Conservation (phyloP, 331 rosid genomes). For the Malus hybrid region DNA sequence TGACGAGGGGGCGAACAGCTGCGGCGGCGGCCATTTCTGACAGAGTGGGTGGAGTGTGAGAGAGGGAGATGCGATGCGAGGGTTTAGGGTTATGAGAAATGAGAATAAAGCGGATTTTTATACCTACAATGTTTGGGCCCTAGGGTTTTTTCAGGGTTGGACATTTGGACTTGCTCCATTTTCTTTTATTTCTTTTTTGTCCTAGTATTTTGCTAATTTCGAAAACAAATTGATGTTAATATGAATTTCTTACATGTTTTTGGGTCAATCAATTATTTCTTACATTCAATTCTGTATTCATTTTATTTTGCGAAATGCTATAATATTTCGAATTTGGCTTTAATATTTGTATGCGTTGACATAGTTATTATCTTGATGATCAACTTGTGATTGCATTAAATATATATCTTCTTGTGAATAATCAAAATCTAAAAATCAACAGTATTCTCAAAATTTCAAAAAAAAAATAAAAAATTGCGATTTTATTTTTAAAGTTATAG, state of each 20-base stretch:
- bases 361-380: too few relatives aligned
- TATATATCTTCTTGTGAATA: too few relatives aligned
- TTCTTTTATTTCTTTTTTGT: neutral
- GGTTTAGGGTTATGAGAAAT: slow-evolving; percentile 25
- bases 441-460: too few relatives aligned
- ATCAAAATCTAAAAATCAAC: too few relatives aligned
- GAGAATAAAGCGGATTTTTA: neutral
- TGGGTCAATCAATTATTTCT: neutral
- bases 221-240: neutral
- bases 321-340: too few relatives aligned
- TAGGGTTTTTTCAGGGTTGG: neutral
- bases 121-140: neutral
- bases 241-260: neutral
- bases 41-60: neutral
- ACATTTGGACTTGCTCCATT: neutral
- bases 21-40: slow-evolving; percentile 45
- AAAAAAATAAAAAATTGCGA: too few relatives aligned
- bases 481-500: neutral
- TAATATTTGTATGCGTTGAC: too few relatives aligned
- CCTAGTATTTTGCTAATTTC: neutral
- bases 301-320: neutral
- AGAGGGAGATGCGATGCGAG: slow-evolving; percentile 4
- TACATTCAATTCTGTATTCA: too few relatives aligned
- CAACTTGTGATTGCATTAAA: too few relatives aligned
- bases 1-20: slow-evolving; percentile 63